Percentiles rank a stretch among this genome's conserved stretches.
These are phyloP conservation scores for Trichocladium uniseriatum DNA, from an alignment of 495 filamentous ascomycete species.

Conservation along the genomic window DNA sequence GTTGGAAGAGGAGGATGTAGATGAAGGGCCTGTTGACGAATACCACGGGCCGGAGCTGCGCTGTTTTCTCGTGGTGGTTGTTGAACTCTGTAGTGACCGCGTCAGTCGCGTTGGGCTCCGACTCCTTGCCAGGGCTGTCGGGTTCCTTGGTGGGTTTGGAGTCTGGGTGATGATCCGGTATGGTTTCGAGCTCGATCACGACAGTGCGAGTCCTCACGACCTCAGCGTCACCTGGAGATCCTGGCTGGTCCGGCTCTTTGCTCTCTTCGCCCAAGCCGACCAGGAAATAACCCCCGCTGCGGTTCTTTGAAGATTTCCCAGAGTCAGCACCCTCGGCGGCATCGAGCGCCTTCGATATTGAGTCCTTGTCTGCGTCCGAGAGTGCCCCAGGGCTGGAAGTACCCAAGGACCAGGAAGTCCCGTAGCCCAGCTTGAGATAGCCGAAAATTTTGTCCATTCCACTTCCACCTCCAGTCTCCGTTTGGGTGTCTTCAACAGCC, in stretches of 20 bases:
- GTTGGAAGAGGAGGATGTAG: conserved; percentile 79
- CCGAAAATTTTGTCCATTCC: conserved; percentile 37
- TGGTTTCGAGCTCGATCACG: conserved; percentile 40
- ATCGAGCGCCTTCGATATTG: background rate
- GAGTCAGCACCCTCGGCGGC: background rate
- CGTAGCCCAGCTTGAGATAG: conserved; percentile 49
- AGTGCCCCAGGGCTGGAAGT: conserved; percentile 1
- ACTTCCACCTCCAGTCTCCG: conserved; percentile 3
- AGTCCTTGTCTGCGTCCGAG: conserved; percentile 3
- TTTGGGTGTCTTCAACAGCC: background rate
- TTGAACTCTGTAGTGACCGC: conserved; percentile 26
- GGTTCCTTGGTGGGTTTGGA: background rate
- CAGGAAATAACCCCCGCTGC: conserved; percentile 50
- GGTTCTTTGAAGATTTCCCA: conserved; percentile 1
- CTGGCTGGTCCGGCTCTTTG: conserved; percentile 14
- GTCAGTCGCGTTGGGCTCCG: conserved; percentile 5
- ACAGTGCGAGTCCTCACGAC: conserved; percentile 36
- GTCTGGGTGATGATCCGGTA: background rate
- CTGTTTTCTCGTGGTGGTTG: conserved; percentile 40
- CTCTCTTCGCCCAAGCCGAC: conserved; percentile 53
- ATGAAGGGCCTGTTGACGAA: conserved; percentile 75
- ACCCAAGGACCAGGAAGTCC: conserved; percentile 44
- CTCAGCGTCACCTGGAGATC: conserved; percentile 12
- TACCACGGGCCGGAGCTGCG: conserved; percentile 62
- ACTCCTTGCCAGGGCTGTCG: background rate